phyloP scores from a whole-genome alignment of 495 filamentous ascomycete genomes.

The Neurospora sublineolata region DNA sequence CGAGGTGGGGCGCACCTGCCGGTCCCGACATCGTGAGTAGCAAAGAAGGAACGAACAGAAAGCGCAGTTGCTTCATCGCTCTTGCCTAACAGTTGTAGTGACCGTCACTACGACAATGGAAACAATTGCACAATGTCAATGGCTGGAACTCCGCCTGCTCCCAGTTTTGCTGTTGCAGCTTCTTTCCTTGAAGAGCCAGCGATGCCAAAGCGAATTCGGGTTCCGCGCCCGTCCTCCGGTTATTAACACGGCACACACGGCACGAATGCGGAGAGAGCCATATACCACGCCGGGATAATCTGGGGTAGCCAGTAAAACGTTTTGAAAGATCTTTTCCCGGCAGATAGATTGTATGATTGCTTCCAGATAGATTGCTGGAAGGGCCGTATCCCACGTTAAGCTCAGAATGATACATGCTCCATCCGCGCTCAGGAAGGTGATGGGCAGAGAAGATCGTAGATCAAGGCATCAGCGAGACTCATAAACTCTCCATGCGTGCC shows the following conservation, averaged over 20 bases:
- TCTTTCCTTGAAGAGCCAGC: not conserved
- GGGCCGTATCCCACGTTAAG: not conserved
- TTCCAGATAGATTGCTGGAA: not conserved
- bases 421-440: not conserved
- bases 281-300: not conserved
- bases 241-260: not conserved
- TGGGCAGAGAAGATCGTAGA: not conserved
- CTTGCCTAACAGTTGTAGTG: not conserved
- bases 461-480: not conserved
- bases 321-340: not conserved
- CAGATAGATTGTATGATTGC: not conserved
- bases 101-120: not conserved
- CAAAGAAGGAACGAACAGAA: not conserved
- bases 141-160: not conserved
- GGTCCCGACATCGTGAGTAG: not conserved
- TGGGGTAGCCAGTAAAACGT: not conserved
- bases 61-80: not conserved
- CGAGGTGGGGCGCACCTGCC: not conserved
- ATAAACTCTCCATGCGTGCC: not conserved
- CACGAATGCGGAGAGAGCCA: not conserved
- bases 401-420: fast-evolving
- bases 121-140: not conserved
- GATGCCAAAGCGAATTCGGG: not conserved
- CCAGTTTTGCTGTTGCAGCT: not conserved
- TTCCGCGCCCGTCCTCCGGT: not conserved